phyloP scores from a whole-genome alignment of 306 rosid species.

The Pyrus communis region DNA sequence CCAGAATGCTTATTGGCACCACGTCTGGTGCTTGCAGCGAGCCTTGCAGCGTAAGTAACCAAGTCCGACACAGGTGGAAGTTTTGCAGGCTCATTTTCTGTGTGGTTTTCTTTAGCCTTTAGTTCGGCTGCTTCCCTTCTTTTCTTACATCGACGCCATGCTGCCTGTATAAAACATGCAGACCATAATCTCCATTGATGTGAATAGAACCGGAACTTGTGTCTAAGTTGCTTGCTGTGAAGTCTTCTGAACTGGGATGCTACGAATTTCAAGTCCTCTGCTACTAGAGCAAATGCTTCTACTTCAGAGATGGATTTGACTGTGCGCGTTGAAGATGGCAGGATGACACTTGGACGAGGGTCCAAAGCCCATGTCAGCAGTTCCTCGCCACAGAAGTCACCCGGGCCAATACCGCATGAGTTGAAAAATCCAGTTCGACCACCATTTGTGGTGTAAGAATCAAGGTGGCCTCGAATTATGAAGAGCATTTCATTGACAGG shows the following conservation, averaged over 20 bases:
- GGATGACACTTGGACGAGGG: slow-evolving; percentile 60
- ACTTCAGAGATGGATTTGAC: slow-evolving; percentile 77
- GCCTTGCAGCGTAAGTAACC: slow-evolving; percentile 18
- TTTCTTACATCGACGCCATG: slow-evolving; percentile 69
- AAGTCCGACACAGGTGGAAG: slow-evolving; percentile 17
- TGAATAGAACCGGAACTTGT: slow-evolving; percentile 76
- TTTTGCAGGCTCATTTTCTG: slow-evolving; percentile 16
- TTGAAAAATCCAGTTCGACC: slow-evolving; percentile 91
- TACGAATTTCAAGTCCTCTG: slow-evolving; percentile 84
- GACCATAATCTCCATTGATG: slow-evolving; percentile 96
- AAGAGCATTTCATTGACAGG: slow-evolving; percentile 91
- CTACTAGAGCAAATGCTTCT: slow-evolving; percentile 89
- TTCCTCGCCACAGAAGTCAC: slow-evolving; percentile 95
- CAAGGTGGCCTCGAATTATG: slow-evolving; percentile 86
- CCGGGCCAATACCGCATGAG: slow-evolving; percentile 70
- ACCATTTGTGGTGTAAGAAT: slow-evolving; percentile 87
- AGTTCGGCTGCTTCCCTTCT: slow-evolving; percentile 49
- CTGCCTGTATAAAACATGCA: slow-evolving; percentile 77
- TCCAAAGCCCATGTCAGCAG: slow-evolving; percentile 89
- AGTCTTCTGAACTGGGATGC: slow-evolving; percentile 79
- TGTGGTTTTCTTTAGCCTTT: slow-evolving; percentile 30
- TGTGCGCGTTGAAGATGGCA: slow-evolving; percentile 83
- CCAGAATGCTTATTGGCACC: slow-evolving; percentile 31
- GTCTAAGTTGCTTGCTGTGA: slow-evolving; percentile 72
- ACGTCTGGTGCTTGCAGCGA: slow-evolving; percentile 27